A percentile compares a stretch with the other conserved stretches of the same genome.
Evolutionary conservation across 495 filamentous ascomycete genomes (phyloP).

Genomic region (Trichoderma gamsii): DNA sequence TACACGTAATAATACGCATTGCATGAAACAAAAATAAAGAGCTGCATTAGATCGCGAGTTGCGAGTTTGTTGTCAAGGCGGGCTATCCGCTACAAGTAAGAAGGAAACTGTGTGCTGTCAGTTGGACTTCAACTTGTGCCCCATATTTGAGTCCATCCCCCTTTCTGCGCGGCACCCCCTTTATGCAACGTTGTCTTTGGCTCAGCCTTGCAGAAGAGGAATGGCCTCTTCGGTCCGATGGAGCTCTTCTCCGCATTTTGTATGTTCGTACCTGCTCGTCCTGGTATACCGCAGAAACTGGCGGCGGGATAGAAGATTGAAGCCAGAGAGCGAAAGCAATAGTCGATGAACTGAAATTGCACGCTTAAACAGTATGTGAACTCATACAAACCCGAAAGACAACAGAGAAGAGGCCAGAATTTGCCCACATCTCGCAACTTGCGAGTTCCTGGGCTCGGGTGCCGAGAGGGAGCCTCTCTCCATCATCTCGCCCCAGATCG

Average conservation of each 20-base stretch:
- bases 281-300: no score
- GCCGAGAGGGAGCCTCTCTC: background rate
- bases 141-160: background rate
- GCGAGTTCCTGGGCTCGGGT: no score
- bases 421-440: background rate
- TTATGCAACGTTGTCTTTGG: conserved; percentile 10
- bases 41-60: background rate
- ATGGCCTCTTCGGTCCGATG: conserved; percentile 13
- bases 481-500: background rate
- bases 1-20: background rate
- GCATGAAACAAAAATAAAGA: background rate
- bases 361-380: no score
- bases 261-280: background rate
- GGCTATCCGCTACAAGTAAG: no score
- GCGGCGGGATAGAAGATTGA: background rate
- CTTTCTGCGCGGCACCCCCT: background rate
- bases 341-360: no score
- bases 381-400: background rate
- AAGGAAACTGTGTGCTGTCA: no score
- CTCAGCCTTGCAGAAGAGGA: conserved; percentile 11
- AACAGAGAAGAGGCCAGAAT: background rate
- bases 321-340: background rate
- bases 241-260: conserved; percentile 6
- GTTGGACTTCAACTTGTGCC: no score
- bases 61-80: no score